Evolutionary conservation across 768 basidiomycete genomes (phyloP).

Genomic region (Lactarius hatsudake): DNA sequence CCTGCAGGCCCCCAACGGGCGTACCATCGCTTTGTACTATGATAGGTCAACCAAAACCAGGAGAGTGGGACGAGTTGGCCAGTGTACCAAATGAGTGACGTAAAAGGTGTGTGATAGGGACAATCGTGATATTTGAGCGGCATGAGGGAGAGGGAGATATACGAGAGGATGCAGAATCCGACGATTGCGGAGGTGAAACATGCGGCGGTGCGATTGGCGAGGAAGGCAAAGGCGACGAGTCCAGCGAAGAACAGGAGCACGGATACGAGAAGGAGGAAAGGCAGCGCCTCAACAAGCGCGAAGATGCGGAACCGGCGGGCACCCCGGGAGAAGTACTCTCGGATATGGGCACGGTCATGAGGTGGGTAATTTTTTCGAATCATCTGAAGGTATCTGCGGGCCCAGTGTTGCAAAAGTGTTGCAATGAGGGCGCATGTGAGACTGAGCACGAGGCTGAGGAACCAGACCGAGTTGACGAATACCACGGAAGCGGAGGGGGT

Average conservation of each 20-base stretch:
- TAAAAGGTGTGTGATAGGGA: background rate
- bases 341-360: background rate
- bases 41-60: too few species aligned
- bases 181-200: background rate
- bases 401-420: constrained; percentile 4
- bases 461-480: background rate
- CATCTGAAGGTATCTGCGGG: background rate
- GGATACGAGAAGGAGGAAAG: background rate
- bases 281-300: constrained; percentile 40
- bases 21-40: too few species aligned
- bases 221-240: constrained; percentile 5
- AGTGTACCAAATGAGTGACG: constrained; percentile 2
- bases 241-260: background rate
- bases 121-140: background rate
- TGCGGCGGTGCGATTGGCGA: background rate
- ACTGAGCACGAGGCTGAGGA: constrained; percentile 4
- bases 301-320: constrained; percentile 40
- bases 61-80: background rate
- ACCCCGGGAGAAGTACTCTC: constrained; percentile 36
- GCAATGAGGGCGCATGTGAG: background rate
- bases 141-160: background rate
- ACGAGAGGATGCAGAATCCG: background rate
- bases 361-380: background rate
- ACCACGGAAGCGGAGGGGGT: background rate
- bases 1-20: too few species aligned